These are phyloP conservation scores for Dictyostelium firmibasis DNA, from an alignment of 78 protist genomes.

Conservation along the genomic window DNA sequence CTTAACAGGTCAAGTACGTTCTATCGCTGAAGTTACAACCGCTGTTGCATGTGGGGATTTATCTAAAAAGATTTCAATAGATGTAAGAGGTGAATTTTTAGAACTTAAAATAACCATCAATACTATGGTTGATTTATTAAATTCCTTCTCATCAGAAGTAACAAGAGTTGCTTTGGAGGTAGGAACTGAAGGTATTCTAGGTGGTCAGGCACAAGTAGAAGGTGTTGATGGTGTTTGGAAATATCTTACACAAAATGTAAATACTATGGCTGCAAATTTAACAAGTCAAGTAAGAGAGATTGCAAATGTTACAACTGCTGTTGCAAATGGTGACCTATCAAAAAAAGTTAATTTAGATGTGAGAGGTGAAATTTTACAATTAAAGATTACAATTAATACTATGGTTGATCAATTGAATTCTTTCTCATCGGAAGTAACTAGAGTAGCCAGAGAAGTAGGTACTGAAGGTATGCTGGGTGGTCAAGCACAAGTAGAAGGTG, in stretches of 20 bases:
- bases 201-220: constrained; percentile 68
- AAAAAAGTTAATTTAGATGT: constrained; percentile 53
- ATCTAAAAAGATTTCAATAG: constrained; percentile 25
- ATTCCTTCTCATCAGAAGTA: constrained; percentile 53
- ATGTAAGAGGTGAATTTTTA: constrained; percentile 51
- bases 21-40: constrained; percentile 53
- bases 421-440: constrained; percentile 61
- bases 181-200: constrained; percentile 75
- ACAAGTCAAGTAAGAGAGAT: constrained; percentile 64
- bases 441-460: constrained; percentile 82
- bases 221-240: constrained; percentile 79
- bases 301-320: constrained; percentile 60
- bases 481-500: constrained; percentile 73
- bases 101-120: constrained; percentile 50
- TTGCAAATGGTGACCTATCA: constrained; percentile 52
- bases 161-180: constrained; percentile 74
- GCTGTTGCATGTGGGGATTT: constrained; percentile 72
- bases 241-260: constrained; percentile 71
- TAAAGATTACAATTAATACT: constrained; percentile 71
- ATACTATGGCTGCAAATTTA: constrained; percentile 79
- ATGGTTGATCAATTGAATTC: constrained; percentile 60
- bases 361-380: constrained; percentile 63
- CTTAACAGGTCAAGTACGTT: constrained; percentile 60
- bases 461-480: constrained; percentile 85
- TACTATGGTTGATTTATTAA: constrained; percentile 51